Evolutionary conservation across 1,139 yeast genomes (phyloP).

Genomic region (Pichia sp.): DNA sequence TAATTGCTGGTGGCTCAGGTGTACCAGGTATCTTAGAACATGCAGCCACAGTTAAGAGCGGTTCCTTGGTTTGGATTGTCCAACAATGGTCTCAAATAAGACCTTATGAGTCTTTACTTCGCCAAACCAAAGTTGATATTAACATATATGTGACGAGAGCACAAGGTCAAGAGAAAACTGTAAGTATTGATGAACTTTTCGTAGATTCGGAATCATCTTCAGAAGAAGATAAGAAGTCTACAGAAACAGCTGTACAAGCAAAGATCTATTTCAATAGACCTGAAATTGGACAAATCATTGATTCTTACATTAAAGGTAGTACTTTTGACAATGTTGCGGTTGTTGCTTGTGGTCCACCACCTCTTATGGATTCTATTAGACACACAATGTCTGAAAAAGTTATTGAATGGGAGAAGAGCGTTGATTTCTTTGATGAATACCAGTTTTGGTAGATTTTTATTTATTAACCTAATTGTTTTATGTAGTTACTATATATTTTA

Average conservation of each 20-base stretch:
- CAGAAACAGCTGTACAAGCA: neutral
- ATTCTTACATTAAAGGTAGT: slow-evolving; percentile 30
- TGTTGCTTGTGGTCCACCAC: slow-evolving; percentile 41
- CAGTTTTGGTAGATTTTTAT: slow-evolving; percentile 17
- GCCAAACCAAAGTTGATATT: slow-evolving; percentile 4
- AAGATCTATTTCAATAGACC: slow-evolving; percentile 29
- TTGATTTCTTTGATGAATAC: slow-evolving; percentile 22
- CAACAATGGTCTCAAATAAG: slow-evolving; percentile 5
- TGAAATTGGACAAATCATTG: slow-evolving; percentile 30
- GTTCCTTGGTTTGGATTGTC: slow-evolving; percentile 14
- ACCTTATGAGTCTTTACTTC: slow-evolving; percentile 8
- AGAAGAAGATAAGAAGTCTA: neutral
- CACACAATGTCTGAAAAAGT: slow-evolving; percentile 11
- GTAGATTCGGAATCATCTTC: slow-evolving; percentile 1
- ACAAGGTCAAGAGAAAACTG: slow-evolving; percentile 1
- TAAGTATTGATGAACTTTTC: neutral
- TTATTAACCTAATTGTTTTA: no score
- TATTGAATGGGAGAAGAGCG: slow-evolving; percentile 11
- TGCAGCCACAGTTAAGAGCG: slow-evolving; percentile 25
- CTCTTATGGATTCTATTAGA: slow-evolving; percentile 34
- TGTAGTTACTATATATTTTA: no score
- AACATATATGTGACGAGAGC: slow-evolving; percentile 17
- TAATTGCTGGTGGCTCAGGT: slow-evolving; percentile 69
- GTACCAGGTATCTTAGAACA: slow-evolving; percentile 47
- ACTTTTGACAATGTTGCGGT: slow-evolving; percentile 32